A percentile compares a stretch with the other conserved stretches of the same genome.
These are phyloP conservation scores for Sclerotinia sclerotiorum DNA, from an alignment of 2,329 filamentous ascomycete species.

Conservation along the genomic window DNA sequence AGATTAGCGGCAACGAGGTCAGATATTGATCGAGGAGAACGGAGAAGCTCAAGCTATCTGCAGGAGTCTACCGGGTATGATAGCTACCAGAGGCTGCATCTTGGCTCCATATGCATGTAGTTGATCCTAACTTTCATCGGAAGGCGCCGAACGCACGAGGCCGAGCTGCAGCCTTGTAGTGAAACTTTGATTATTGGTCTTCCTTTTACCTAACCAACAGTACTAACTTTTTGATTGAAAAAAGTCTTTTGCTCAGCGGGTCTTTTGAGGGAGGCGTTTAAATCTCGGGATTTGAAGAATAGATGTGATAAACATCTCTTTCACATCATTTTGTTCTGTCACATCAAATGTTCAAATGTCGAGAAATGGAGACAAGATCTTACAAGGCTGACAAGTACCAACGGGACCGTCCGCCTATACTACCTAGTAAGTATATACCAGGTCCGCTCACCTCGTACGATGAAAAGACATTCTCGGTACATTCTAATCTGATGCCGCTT, in stretches of 20 bases:
- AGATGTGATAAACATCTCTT: background rate
- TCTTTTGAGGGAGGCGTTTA: background rate
- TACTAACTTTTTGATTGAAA: background rate
- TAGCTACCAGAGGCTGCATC: slow-evolving; percentile 3
- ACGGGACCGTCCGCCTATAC: slow-evolving; percentile 1
- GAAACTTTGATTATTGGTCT: background rate
- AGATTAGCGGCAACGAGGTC: slow-evolving; percentile 9
- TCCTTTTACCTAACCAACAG: slow-evolving; percentile 18
- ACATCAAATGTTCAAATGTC: background rate
- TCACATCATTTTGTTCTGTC: slow-evolving; percentile 9
- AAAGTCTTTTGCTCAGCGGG: background rate
- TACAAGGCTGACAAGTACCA: background rate
- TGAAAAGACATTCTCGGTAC: background rate
- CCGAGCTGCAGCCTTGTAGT: slow-evolving; percentile 17
- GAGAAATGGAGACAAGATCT: background rate
- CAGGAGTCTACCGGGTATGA: slow-evolving; percentile 16
- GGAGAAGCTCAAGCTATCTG: slow-evolving; percentile 18
- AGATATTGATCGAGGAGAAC: slow-evolving; percentile 12
- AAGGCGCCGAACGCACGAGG: slow-evolving; percentile 22
- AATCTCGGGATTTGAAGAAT: background rate
- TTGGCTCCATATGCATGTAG: slow-evolving; percentile 1
- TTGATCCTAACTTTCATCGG: slow-evolving; percentile 12
- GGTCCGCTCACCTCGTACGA: background rate
- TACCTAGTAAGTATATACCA: background rate
- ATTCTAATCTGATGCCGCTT: slow-evolving; percentile 2